Conservation (phyloP, 331 rosid species). For the Quercus lobata region DNA sequence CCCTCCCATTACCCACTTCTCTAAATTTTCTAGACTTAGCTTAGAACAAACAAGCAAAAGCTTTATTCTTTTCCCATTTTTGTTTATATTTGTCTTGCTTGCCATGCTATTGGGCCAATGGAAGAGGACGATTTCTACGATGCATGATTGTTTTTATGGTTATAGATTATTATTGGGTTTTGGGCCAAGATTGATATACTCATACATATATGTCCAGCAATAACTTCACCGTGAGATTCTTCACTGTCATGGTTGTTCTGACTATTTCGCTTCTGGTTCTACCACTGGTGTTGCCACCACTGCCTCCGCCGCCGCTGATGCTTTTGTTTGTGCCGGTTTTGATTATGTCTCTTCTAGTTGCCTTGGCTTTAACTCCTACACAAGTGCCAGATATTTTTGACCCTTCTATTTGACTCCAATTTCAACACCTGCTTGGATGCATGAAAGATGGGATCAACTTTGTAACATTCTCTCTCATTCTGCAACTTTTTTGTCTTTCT, state of each 20-base stretch:
- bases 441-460: not conserved
- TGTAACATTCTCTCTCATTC: conserved; percentile 3
- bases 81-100: not conserved
- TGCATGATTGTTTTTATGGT: not conserved
- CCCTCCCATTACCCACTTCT: not conserved
- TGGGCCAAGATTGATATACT: not conserved
- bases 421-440: too few species aligned
- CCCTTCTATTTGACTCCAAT: not conserved
- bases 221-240: conserved; percentile 16
- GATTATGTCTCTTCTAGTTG: conserved; percentile 31
- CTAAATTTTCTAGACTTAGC: not conserved
- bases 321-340: conserved; percentile 38
- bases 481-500: not conserved
- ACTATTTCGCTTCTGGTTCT: conserved; percentile 30
- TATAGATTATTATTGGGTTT: not conserved
- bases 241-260: conserved; percentile 25
- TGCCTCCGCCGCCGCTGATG: conserved; percentile 50
- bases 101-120: not conserved
- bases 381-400: conserved; percentile 7
- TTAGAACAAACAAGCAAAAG: too few species aligned
- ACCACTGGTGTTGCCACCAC: conserved; percentile 52
- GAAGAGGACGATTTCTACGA: not conserved
- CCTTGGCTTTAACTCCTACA: conserved; percentile 28
- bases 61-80: not conserved
- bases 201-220: conserved; percentile 17